These are phyloP conservation scores for Triangularia verruculosa DNA, from an alignment of 2,329 filamentous ascomycete genomes.

Conservation along the genomic window DNA sequence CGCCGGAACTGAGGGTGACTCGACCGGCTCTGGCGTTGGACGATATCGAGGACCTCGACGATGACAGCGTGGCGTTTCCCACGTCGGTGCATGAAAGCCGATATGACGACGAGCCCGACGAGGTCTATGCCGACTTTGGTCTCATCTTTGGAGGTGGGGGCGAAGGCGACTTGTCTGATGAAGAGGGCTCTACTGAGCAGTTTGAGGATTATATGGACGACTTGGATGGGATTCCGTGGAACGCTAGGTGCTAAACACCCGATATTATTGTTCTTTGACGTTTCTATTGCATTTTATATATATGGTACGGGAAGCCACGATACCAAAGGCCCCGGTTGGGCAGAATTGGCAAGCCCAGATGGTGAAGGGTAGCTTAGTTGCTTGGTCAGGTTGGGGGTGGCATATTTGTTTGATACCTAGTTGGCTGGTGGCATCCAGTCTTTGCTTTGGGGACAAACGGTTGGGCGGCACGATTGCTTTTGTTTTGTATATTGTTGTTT, in stretches of 20 bases:
- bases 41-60: conserved; percentile 38
- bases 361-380: neutral
- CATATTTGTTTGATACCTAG: neutral
- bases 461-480: neutral
- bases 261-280: neutral
- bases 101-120: conserved; percentile 46
- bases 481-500: neutral
- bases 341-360: neutral
- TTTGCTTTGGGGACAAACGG: neutral
- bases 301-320: neutral
- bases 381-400: neutral
- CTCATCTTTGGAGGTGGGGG: conserved; percentile 44
- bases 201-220: conserved; percentile 57
- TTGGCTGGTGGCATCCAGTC: neutral
- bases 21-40: conserved; percentile 17
- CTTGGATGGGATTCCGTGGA: conserved; percentile 53
- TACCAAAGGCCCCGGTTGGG: neutral
- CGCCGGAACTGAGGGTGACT: conserved; percentile 34
- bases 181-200: conserved; percentile 36
- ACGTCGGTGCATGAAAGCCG: conserved; percentile 44
- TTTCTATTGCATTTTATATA: neutral
- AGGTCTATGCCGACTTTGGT: conserved; percentile 55
- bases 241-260: conserved; percentile 28
- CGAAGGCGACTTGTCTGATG: conserved; percentile 29
- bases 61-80: conserved; percentile 48